Conservation (phyloP, 73 alveolate genomes). For the Paramecium sexaurelia region DNA sequence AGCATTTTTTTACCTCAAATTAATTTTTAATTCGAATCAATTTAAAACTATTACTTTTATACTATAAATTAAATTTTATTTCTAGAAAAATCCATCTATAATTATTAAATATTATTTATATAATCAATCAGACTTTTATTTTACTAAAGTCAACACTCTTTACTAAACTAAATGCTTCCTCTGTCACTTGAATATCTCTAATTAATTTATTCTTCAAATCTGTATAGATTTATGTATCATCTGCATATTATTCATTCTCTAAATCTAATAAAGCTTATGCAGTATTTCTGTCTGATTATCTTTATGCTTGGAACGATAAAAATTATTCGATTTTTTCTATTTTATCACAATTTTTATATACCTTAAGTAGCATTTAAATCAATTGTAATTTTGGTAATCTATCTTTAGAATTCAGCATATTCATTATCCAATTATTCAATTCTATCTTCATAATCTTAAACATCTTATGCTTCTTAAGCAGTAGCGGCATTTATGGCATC, state of each 20-base stretch:
- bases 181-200: slow-evolving; percentile 52
- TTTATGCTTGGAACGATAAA: slow-evolving; percentile 30
- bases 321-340: slow-evolving; percentile 38
- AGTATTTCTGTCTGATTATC: slow-evolving; percentile 50
- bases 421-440: slow-evolving; percentile 45
- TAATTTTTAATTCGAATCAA: slow-evolving; percentile 17
- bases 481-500: slow-evolving; percentile 56
- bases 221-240: slow-evolving; percentile 35
- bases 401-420: slow-evolving; percentile 61
- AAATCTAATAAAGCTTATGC: slow-evolving; percentile 9
- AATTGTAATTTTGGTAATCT: neutral
- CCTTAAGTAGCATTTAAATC: slow-evolving; percentile 51
- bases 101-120: neutral
- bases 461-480: slow-evolving; percentile 39
- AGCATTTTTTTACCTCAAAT: slow-evolving; percentile 45
- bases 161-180: slow-evolving; percentile 38
- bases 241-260: slow-evolving; percentile 47
- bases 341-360: neutral
- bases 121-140: slow-evolving; percentile 27
- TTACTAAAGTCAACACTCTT: slow-evolving; percentile 27
- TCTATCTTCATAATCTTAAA: slow-evolving; percentile 40
- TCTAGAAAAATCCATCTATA: slow-evolving; percentile 14
- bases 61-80: neutral
- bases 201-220: neutral
- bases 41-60: neutral